These are phyloP conservation scores for Cladosporium sphaerospermum DNA, from an alignment of 2,329 filamentous ascomycete genomes.

Conservation along the genomic window DNA sequence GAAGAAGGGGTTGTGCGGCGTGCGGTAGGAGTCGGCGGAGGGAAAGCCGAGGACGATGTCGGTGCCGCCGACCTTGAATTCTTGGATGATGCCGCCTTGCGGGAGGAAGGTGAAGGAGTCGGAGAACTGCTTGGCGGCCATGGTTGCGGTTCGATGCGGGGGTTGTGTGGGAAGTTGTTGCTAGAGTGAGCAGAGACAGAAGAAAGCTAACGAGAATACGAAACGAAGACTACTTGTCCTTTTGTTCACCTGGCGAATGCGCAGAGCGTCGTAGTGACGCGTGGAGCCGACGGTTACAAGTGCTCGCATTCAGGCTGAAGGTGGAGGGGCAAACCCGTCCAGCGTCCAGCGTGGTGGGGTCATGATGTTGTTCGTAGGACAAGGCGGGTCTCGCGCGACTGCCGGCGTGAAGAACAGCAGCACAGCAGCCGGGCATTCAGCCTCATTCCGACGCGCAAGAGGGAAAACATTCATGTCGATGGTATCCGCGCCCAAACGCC, in stretches of 20 bases:
- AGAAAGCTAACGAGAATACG: too few relatives aligned
- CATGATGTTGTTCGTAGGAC: neutral
- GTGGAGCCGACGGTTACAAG: neutral
- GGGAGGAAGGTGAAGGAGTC: slow-evolving; percentile 60
- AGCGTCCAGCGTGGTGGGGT: neutral
- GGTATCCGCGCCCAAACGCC: neutral
- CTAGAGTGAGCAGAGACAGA: too few relatives aligned
- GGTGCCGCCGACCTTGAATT: slow-evolving; percentile 66
- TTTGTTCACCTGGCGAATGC: neutral
- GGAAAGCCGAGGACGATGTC: slow-evolving; percentile 90
- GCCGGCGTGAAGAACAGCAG: too few relatives aligned
- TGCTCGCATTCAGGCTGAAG: neutral
- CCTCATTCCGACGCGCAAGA: too few relatives aligned
- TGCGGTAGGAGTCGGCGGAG: slow-evolving; percentile 64
- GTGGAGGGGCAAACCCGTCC: neutral
- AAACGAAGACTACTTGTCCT: neutral
- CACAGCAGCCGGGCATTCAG: too few relatives aligned
- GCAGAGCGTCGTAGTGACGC: neutral
- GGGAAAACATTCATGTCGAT: neutral
- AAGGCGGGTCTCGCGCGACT: too few relatives aligned
- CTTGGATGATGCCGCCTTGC: slow-evolving; percentile 72
- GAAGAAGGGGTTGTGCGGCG: slow-evolving; percentile 73
- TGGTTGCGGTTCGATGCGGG: slow-evolving; percentile 4
- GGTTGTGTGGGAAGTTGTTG: neutral
- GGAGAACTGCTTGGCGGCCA: slow-evolving; percentile 20